Conservation (phyloP, 73 alveolate species). For the Tetrahymena elliotti region DNA sequence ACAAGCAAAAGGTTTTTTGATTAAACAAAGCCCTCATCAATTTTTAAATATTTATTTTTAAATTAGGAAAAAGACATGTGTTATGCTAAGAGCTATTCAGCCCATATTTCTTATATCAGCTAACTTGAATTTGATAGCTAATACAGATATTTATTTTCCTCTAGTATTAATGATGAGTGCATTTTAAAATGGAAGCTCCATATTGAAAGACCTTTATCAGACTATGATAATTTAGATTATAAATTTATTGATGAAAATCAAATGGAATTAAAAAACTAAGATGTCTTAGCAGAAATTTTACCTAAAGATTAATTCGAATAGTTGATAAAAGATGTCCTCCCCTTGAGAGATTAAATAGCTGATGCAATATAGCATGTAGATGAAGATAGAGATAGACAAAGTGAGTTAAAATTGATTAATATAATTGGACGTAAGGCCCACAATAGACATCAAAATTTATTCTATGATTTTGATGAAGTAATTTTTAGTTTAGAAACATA, state of each 20-base stretch:
- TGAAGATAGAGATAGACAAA: conserved; percentile 29
- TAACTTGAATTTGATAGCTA: conserved; percentile 21
- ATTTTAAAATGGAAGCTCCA: conserved; percentile 33
- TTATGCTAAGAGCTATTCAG: conserved; percentile 34
- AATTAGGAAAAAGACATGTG: conserved; percentile 12
- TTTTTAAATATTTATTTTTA: no score
- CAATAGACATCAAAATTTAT: conserved; percentile 87
- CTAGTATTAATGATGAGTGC: conserved; percentile 40
- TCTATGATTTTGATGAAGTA: conserved; percentile 79
- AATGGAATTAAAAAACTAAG: conserved; percentile 42
- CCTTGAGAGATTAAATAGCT: conserved; percentile 55
- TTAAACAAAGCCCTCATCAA: no score
- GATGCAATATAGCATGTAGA: conserved; percentile 62
- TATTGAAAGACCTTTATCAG: conserved; percentile 46
- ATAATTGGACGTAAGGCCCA: conserved; percentile 87
- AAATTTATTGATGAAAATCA: conserved; percentile 53
- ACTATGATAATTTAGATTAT: conserved; percentile 67
- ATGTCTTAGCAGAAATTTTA: conserved; percentile 63
- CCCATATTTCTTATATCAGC: conserved; percentile 36
- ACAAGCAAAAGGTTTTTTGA: not conserved
- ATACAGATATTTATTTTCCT: conserved; percentile 5
- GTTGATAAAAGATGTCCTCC: conserved; percentile 48
- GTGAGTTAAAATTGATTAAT: conserved; percentile 23
- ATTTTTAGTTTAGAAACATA: not conserved
- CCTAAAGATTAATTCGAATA: conserved; percentile 45